Base-by-base conservation (phyloP, 2,329 filamentous ascomycete species). In the Aspergillus sp. region DNA sequence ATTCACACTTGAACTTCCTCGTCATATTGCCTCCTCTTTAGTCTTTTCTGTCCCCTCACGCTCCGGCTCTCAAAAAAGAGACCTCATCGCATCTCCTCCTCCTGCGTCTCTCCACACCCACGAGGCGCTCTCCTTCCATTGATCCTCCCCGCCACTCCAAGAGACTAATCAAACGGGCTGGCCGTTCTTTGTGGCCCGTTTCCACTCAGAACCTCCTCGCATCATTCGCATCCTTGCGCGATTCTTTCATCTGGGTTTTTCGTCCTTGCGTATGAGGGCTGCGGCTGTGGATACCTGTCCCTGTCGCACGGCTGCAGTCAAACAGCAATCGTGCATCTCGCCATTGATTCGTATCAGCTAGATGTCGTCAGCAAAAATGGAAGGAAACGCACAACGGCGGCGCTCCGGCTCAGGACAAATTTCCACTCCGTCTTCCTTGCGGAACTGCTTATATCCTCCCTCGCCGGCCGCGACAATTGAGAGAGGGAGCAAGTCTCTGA, bases 321-420 rank as follows among this genome's bases (percentile, higher is more conserved):
- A 64, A 54, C 59, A 60, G 60, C 61, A 60, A 62, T 66, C 59
- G 56, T 57, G 49, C 64, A 30, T 65, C 64, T 65, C 64, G 61
- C 66, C 64, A 66, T 66, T 60, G 48, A 68, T 68, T 67, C 64
- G 60, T 55, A 64, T 58, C 54, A 52, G 51, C 22, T 61, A 62
- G 64, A 59, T 37, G n/a, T 55, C 48, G 46, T 47, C 56, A 60
- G 51, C 52, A 55, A 63, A 53, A 30, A 72, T 70, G 68, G 66
- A 72, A 41, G 60, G 50, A 45, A 67, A 64, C 60, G 54, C 58
- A 47, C 64, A 66, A 53, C 67, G 61, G 30, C 68, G 65, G 53
- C 68, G 64, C 55, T 64, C 63, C 57, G 60, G 65, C 51, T 62
- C 62, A 33, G 65, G 62, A 57, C 65, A 68, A 33, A 58, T 63